Base-by-base conservation (phyloP, 805 yeast species). In the Teunomyces gatunensis region DNA sequence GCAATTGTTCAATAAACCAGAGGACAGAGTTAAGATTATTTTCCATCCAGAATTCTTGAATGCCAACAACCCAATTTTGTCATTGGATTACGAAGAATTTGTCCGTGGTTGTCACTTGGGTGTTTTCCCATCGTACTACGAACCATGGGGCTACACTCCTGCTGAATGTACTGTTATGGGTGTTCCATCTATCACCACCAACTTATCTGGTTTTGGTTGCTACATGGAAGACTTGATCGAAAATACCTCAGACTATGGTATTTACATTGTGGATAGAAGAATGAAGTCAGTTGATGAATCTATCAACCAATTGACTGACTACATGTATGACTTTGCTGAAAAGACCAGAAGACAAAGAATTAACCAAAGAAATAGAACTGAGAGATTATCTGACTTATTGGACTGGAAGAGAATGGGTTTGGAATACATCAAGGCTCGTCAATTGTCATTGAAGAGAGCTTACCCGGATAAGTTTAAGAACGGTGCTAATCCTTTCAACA, bases 141-240 rank as follows among this genome's bases (percentile, higher is more conserved):
- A 92, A 71, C 99, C 99, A 3, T 92, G 99, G 99, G 99, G 99
- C 34, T 92, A 92, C 68, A 92, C 99, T 2, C 99, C 99, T 3
- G 98, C 98, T 6, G 99, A 92, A 67, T 94, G 99, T 74, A 92
- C 99, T 0, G 99, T 94, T 20, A 92, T 92, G 99, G 99, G 99
- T 47, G 96, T 94, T 50, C 99, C 99, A 13, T 89, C 97, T 5
- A 88, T 92, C 60, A 92, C 99, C 9, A 92, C 99, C 36, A 92
- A 92, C 65, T 73, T 92, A 50, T 89, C 97, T 2, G 99, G 99
- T 1, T 92, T 92, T 64, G 99, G 99, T 43, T 95, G 98, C 55
- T 92, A 92, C 72, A 92, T 92, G 98, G 99, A 92, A 70, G 97
- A 92, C 66, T 77, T 92, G 54, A 92, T 92, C 65, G 97, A 92